phyloP scores from a whole-genome alignment of 2,329 filamentous ascomycete genomes.

The Raffaelea arxii region DNA sequence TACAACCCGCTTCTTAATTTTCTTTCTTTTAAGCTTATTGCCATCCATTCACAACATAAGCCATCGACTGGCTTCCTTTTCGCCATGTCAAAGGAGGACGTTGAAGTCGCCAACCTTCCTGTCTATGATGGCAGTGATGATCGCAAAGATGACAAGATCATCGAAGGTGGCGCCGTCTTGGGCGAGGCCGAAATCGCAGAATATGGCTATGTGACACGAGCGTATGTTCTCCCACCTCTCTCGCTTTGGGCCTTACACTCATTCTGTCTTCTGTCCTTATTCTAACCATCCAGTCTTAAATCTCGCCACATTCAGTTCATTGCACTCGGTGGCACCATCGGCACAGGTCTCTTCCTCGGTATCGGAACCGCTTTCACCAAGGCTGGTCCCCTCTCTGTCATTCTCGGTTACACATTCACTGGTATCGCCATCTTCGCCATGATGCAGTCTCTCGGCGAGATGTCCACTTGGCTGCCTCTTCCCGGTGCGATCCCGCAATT shows the following conservation, averaged over 20 bases:
- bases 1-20: neutral
- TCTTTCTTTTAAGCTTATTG: neutral
- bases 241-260: neutral
- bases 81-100: constrained; percentile 11
- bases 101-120: constrained; percentile 8
- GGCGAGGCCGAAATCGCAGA: constrained; percentile 9
- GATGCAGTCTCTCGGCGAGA: constrained; percentile 38
- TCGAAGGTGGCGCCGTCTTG: constrained; percentile 6
- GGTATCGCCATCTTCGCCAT: constrained; percentile 33
- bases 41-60: neutral
- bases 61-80: neutral
- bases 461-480: constrained; percentile 52
- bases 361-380: constrained; percentile 31
- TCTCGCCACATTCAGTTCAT: constrained; percentile 37
- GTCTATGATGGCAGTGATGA: constrained; percentile 7
- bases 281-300: constrained; percentile 20
- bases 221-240: constrained; percentile 3
- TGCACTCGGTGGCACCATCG: constrained; percentile 37
- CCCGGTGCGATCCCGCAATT: constrained; percentile 43
- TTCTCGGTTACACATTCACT: constrained; percentile 32
- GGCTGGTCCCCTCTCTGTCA: constrained; percentile 32
- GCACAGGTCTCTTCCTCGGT: constrained; percentile 38
- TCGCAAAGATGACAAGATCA: constrained; percentile 1
- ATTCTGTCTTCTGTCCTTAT: neutral
- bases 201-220: constrained; percentile 12